phyloP scores from a whole-genome alignment of 257 asterid genomes.

The Oldenlandia corymbosa region DNA sequence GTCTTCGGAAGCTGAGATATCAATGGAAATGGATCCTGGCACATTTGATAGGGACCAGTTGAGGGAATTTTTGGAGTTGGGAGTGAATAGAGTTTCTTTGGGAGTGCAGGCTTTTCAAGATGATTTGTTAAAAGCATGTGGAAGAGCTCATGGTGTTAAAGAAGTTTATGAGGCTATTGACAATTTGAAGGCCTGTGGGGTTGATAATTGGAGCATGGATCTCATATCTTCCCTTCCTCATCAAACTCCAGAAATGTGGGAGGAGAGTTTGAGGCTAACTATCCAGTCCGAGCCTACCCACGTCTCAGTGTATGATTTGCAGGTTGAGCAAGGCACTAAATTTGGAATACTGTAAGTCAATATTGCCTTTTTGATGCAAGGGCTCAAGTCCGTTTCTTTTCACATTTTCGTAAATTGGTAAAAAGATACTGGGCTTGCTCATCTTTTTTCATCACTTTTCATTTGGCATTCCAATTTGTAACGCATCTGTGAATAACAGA shows the following conservation, averaged over 20 bases:
- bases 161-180: slow-evolving; percentile 76
- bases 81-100: slow-evolving; percentile 84
- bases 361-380: not conserved
- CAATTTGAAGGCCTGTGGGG: slow-evolving; percentile 51
- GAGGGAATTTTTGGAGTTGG: slow-evolving; percentile 55
- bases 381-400: not conserved
- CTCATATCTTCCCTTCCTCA: slow-evolving; percentile 88
- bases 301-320: slow-evolving; percentile 90
- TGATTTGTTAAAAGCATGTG: slow-evolving; percentile 76
- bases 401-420: not conserved
- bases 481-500: too few relatives aligned
- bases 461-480: not conserved
- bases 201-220: slow-evolving; percentile 85
- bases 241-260: slow-evolving; percentile 82
- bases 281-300: slow-evolving; percentile 64
- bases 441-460: not conserved
- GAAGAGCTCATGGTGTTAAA: slow-evolving; percentile 80
- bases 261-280: slow-evolving; percentile 67
- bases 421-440: not conserved
- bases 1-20: slow-evolving; percentile 65
- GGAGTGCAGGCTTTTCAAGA: slow-evolving; percentile 94
- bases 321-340: slow-evolving; percentile 79
- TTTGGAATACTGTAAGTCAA: slow-evolving; percentile 71
- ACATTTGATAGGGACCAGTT: slow-evolving; percentile 55
- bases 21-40: slow-evolving; percentile 99